phyloP scores from a whole-genome alignment of 371 early-diverging fungal species.

The Apophysomyces variabilis region DNA sequence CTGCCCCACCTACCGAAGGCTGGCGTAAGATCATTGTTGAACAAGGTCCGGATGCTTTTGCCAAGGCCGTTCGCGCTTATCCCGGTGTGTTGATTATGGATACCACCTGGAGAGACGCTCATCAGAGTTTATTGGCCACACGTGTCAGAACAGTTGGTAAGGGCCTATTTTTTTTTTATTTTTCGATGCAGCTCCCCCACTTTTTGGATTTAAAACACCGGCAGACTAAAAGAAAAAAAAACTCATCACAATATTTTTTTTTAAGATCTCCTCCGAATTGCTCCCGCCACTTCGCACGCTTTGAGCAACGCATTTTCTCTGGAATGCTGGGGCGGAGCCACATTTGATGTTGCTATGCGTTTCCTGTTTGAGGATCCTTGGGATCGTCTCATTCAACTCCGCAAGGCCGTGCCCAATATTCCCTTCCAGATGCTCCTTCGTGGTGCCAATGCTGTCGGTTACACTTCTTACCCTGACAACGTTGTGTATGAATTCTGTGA shows the following conservation, averaged over 20 bases:
- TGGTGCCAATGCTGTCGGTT: conserved; percentile 97
- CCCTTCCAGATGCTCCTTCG: conserved; percentile 98
- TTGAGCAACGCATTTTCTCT: conserved; percentile 86
- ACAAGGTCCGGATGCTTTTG: conserved; percentile 89
- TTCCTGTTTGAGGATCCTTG: conserved; percentile 96
- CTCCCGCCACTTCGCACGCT: conserved; percentile 86
- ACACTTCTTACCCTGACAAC: conserved; percentile 97
- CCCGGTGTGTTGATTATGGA: conserved; percentile 89
- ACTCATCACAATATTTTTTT: not conserved
- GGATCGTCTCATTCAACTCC: conserved; percentile 84
- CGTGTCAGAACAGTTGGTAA: conserved; percentile 89
- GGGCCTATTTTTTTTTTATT: conserved; percentile 16
- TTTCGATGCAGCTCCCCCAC: not conserved
- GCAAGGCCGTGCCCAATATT: conserved; percentile 91
- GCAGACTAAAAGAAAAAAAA: not conserved
- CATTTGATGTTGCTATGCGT: conserved; percentile 95
- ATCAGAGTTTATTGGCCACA: conserved; percentile 92
- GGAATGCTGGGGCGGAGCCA: conserved; percentile 95
- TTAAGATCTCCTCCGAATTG: conserved; percentile 74
- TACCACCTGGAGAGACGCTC: conserved; percentile 96
- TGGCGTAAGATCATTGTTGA: conserved; percentile 89
- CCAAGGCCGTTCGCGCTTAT: conserved; percentile 87
- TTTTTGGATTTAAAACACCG: not conserved
- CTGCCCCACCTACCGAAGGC: conserved; percentile 69
- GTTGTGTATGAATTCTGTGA: conserved; percentile 94